Conservation (phyloP, 2,329 filamentous ascomycete genomes). For the Phialophora macrospora region DNA sequence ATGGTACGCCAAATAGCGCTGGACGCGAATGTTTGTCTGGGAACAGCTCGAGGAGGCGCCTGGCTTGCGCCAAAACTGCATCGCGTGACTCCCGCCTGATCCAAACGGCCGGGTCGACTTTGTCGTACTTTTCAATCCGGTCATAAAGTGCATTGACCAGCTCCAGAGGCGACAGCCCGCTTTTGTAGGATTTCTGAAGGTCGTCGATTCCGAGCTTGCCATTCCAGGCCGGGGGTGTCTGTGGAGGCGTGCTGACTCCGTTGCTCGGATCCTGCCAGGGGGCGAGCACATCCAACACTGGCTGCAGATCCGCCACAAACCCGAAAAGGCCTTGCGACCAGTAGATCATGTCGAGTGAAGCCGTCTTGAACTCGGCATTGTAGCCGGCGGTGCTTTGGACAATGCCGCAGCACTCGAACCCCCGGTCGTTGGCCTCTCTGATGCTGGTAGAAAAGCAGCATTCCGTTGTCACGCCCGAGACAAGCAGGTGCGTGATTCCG, state of each 20-base stretch:
- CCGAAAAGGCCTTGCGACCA: slow-evolving; percentile 47
- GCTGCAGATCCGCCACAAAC: slow-evolving; percentile 42
- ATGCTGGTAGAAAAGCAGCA: slow-evolving; percentile 63
- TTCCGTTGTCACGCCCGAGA: slow-evolving; percentile 64
- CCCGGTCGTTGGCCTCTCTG: slow-evolving; percentile 64
- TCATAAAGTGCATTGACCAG: slow-evolving; percentile 47
- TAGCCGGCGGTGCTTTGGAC: slow-evolving; percentile 50
- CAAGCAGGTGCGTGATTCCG: slow-evolving; percentile 63
- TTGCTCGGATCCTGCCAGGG: slow-evolving; percentile 31
- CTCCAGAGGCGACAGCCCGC: slow-evolving; percentile 29
- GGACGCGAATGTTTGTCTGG: slow-evolving; percentile 48
- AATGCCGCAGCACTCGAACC: slow-evolving; percentile 63
- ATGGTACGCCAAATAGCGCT: slow-evolving; percentile 57
- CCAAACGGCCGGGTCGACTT: slow-evolving; percentile 58
- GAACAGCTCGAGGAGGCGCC: slow-evolving; percentile 49
- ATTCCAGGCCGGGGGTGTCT: slow-evolving; percentile 45
- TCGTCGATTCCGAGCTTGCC: slow-evolving; percentile 52
- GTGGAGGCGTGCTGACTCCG: slow-evolving; percentile 35
- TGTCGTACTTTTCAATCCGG: slow-evolving; percentile 56
- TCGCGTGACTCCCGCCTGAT: slow-evolving; percentile 52
- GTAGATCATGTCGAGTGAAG: slow-evolving; percentile 46
- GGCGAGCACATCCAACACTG: slow-evolving; percentile 35
- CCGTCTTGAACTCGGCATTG: slow-evolving; percentile 45
- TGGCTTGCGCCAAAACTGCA: slow-evolving; percentile 49
- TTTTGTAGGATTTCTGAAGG: slow-evolving; percentile 52